A percentile compares a stretch with the other conserved stretches of the same genome.
Conservation (phyloP, 163 green algal genomes). For the Coccomyxa subellipsoidea region DNA sequence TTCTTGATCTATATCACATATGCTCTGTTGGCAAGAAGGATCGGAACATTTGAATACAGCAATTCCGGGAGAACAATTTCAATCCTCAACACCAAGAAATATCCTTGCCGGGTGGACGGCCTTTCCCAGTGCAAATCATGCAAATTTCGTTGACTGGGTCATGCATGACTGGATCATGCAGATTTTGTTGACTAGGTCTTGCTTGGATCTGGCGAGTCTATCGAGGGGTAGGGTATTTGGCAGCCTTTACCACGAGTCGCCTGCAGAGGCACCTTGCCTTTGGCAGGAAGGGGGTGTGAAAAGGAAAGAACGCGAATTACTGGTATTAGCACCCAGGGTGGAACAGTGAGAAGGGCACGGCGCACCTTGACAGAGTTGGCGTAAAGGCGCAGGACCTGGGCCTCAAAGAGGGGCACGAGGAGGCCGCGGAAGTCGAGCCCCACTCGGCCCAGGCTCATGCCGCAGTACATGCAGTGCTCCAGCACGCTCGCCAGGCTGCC, state of each 20-base stretch:
- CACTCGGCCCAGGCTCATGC: constrained; percentile 83
- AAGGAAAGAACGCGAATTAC: too few species aligned
- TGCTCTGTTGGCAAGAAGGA: not conserved
- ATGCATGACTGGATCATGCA: too few species aligned
- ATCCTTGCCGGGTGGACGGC: not conserved
- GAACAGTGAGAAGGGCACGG: not conserved
- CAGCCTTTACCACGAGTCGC: too few species aligned
- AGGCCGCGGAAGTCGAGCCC: constrained; percentile 90
- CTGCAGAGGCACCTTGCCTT: too few species aligned
- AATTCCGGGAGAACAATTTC: too few species aligned
- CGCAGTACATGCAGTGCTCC: constrained; percentile 95
- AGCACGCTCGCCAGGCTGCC: constrained; percentile 79
- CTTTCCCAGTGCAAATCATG: not conserved
- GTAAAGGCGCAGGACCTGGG: constrained; percentile 64
- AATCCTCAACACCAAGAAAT: too few species aligned
- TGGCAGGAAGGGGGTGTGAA: too few species aligned
- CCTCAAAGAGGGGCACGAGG: constrained; percentile 87
- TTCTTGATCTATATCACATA: not conserved
- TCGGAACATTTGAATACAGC: not conserved
- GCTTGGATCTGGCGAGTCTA: too few species aligned
- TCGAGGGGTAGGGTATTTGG: too few species aligned
- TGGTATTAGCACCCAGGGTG: too few species aligned
- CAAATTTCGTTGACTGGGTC: too few species aligned
- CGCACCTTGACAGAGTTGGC: constrained; percentile 23
- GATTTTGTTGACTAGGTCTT: too few species aligned